Evolutionary conservation across 768 basidiomycete genomes (phyloP).

Genomic region (Mycena crocata): DNA sequence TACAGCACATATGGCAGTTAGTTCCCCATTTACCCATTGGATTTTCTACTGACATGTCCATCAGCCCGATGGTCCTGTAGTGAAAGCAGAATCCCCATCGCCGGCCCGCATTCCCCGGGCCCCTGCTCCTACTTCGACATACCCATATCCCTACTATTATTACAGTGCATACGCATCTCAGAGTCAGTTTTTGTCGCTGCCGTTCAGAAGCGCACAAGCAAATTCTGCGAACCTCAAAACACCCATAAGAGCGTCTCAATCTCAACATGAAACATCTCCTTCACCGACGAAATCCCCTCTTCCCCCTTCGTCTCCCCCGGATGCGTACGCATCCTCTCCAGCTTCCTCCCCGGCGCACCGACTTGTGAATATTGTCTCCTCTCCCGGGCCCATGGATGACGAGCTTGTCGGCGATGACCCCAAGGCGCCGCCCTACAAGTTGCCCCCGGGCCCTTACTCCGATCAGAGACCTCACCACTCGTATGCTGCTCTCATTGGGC

Average conservation of each 20-base stretch:
- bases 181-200: constrained; percentile 34
- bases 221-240: constrained; percentile 58
- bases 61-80: constrained; percentile 19
- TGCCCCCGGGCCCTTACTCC: constrained; percentile 89
- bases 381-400: constrained; percentile 83
- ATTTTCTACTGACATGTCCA: constrained; percentile 1
- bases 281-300: constrained; percentile 57
- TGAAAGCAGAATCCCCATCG: constrained; percentile 42
- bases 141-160: constrained; percentile 53
- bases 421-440: constrained; percentile 68
- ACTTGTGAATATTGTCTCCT: constrained; percentile 82
- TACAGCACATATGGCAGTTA: constrained; percentile 48
- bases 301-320: constrained; percentile 67
- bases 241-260: constrained; percentile 48
- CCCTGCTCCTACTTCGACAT: constrained; percentile 35
- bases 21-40: not conserved
- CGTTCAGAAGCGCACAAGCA: constrained; percentile 46
- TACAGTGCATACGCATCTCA: constrained; percentile 40
- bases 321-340: constrained; percentile 68
- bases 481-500: constrained; percentile 96
- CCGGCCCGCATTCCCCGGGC: constrained; percentile 37
- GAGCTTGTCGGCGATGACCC: constrained; percentile 70
- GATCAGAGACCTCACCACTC: constrained; percentile 85
- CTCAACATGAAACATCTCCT: constrained; percentile 51
- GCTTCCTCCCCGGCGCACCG: constrained; percentile 70